A percentile compares a stretch with the other conserved stretches of the same genome.
Evolutionary conservation across 2,329 filamentous ascomycete genomes (phyloP).

Genomic region (Xylaria sp.): DNA sequence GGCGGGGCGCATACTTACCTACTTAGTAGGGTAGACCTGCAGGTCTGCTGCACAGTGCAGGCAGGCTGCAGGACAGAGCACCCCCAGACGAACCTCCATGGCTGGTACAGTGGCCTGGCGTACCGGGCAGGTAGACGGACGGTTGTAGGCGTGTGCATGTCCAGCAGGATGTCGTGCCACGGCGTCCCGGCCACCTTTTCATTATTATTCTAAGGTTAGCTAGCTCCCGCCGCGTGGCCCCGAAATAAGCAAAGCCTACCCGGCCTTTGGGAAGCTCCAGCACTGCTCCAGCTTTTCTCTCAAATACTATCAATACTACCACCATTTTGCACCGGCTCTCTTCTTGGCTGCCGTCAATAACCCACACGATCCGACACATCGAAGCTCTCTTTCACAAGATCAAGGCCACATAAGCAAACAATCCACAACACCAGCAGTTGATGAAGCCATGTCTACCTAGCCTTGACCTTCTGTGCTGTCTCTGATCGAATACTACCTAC

Average conservation of each 20-base stretch:
- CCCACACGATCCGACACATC: not conserved
- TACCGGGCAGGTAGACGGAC: no score
- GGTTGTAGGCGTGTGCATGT: not conserved
- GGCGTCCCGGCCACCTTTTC: conserved; percentile 21
- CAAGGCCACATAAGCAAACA: not conserved
- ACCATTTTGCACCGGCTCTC: not conserved
- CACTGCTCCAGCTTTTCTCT: conserved; percentile 8
- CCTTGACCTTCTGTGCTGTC: conserved; percentile 25
- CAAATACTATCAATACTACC: not conserved
- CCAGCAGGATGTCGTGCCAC: conserved; percentile 1
- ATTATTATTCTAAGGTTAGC: not conserved
- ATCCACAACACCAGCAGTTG: not conserved
- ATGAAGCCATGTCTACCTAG: conserved; percentile 39
- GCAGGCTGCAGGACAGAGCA: not conserved
- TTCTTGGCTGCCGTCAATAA: conserved; percentile 9
- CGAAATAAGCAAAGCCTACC: conserved; percentile 2
- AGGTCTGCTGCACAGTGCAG: conserved; percentile 8
- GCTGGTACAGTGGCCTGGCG: no score
- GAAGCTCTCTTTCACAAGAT: not conserved
- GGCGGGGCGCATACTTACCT: not conserved
- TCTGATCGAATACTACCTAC: conserved; percentile 28
- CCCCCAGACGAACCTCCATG: no score
- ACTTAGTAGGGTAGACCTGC: not conserved
- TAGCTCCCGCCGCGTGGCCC: conserved; percentile 27
- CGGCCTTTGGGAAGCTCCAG: conserved; percentile 3